Conservation (phyloP, 2,329 filamentous ascomycete species). For the Fusarium clavum region DNA sequence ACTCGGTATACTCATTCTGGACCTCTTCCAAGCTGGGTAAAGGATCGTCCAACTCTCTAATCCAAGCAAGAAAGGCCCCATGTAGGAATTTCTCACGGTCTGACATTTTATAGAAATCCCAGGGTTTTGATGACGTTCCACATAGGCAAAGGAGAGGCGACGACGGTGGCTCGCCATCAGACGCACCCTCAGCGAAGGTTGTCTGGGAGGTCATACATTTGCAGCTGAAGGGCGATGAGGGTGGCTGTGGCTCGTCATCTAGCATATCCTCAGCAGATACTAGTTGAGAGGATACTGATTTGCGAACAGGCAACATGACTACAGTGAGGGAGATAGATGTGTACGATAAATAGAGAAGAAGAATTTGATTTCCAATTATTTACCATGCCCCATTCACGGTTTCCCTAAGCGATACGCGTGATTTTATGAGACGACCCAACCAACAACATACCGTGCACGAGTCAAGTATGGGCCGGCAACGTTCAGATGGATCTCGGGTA, state of each 20-base stretch:
- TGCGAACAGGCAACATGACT: neutral
- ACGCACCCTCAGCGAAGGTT: no score
- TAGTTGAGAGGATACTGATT: no score
- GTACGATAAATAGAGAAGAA: fast-evolving
- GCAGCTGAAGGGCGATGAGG: no score
- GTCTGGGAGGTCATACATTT: no score
- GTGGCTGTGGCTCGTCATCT: no score
- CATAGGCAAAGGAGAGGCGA: no score
- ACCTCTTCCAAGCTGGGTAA: neutral
- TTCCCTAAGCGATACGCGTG: neutral
- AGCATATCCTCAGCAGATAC: no score
- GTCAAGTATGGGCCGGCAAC: neutral
- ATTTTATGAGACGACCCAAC: neutral
- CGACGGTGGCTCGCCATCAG: no score
- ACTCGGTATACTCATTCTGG: fast-evolving
- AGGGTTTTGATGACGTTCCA: no score
- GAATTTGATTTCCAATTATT: neutral
- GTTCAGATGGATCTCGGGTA: neutral
- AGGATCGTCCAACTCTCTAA: neutral
- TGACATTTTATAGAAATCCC: neutral
- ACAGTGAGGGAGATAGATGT: neutral
- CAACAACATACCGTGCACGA: neutral
- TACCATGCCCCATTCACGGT: neutral
- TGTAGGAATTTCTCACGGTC: fast-evolving
- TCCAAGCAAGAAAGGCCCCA: neutral